A percentile compares a stretch with the other conserved stretches of the same genome.
Conservation (phyloP, 2,329 filamentous ascomycete species). For the Sporothrix luriei region DNA sequence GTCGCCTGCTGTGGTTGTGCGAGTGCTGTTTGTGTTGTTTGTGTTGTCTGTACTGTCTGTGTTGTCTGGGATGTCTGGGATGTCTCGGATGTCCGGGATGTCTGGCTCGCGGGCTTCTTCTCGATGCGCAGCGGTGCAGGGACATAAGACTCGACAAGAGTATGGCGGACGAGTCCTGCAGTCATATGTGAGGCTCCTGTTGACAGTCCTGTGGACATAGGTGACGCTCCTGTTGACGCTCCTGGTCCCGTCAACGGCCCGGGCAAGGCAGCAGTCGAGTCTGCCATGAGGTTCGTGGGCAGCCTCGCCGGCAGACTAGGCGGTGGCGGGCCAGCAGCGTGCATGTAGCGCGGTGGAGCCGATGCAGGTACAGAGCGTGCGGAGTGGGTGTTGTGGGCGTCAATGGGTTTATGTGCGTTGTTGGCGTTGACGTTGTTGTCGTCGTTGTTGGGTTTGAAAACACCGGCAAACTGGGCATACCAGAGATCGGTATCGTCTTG, state of each 20-base stretch:
- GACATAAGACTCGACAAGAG: conserved; percentile 24
- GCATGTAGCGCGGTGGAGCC: conserved; percentile 33
- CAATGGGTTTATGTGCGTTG: neutral
- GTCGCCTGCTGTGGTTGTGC: conserved; percentile 14
- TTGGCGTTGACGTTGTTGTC: neutral
- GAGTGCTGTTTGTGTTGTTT: neutral
- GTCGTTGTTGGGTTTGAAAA: neutral
- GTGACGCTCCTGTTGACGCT: neutral
- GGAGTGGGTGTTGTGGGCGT: conserved; percentile 13
- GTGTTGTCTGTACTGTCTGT: neutral
- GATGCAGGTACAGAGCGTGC: conserved; percentile 28
- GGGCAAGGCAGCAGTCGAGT: neutral
- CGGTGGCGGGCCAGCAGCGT: conserved; percentile 8
- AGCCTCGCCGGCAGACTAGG: conserved; percentile 31
- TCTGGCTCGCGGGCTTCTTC: neutral
- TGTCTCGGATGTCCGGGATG: too few relatives aligned
- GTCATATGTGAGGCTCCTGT: neutral
- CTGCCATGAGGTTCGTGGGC: conserved; percentile 13
- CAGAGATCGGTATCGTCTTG: conserved; percentile 20
- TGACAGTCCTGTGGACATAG: too few relatives aligned
- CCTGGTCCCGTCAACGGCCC: neutral
- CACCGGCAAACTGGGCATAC: conserved; percentile 11
- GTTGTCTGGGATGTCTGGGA: too few relatives aligned
- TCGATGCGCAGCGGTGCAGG: conserved; percentile 21
- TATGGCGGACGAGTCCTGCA: neutral